Percentiles rank a stretch among this genome's conserved stretches.
Evolutionary conservation across 2,329 filamentous ascomycete species (phyloP).

Genomic region (Eurotiales sp.): DNA sequence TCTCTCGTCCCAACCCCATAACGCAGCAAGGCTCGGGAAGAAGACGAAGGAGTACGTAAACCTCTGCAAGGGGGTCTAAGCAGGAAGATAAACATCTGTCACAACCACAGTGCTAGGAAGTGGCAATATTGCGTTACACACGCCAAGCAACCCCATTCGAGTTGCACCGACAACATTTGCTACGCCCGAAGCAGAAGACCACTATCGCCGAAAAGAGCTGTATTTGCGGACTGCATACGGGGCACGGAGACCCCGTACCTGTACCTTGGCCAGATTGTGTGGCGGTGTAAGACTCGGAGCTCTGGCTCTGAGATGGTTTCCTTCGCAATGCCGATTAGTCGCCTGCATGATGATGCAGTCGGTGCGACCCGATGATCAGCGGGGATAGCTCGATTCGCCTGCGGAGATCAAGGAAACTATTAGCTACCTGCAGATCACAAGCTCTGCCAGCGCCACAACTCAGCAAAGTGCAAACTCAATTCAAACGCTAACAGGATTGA

Average conservation of each 20-base stretch:
- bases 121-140: too few relatives aligned
- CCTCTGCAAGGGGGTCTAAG: background rate
- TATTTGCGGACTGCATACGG: background rate
- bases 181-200: background rate
- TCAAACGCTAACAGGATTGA: background rate
- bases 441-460: background rate
- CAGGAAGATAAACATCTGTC: background rate
- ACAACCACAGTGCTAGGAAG: background rate
- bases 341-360: background rate
- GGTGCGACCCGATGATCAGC: background rate
- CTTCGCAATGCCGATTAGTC: slow-evolving; percentile 3
- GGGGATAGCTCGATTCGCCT: background rate
- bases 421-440: slow-evolving; percentile 1
- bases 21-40: background rate
- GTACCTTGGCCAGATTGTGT: background rate
- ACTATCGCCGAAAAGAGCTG: background rate
- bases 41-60: background rate
- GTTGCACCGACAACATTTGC: background rate
- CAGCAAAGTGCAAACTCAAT: slow-evolving; percentile 1
- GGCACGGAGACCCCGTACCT: too few relatives aligned
- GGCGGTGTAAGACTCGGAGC: background rate
- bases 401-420: background rate
- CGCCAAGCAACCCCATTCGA: too few relatives aligned
- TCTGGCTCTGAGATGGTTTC: background rate
- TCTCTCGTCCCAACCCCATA: background rate